phyloP scores from a whole-genome alignment of 2,329 filamentous ascomycete species.

The Ilyonectria robusta region DNA sequence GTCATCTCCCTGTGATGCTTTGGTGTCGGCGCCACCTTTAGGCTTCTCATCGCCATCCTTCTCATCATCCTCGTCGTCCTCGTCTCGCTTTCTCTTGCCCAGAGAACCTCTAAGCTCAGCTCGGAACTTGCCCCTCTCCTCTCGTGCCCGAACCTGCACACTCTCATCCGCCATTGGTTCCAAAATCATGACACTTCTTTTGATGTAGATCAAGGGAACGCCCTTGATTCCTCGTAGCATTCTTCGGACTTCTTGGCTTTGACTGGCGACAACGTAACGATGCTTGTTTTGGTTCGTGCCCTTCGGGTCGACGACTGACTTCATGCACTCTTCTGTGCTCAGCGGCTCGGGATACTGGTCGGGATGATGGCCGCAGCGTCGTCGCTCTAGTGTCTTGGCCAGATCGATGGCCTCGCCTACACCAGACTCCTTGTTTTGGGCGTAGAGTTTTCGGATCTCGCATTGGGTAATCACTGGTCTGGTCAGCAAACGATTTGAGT shows the following conservation, averaged over 20 bases:
- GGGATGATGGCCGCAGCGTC: slow-evolving; percentile 84
- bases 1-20: slow-evolving; percentile 36
- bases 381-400: slow-evolving; percentile 82
- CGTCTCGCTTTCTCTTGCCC: slow-evolving; percentile 67
- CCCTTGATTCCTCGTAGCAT: slow-evolving; percentile 77
- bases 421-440: slow-evolving; percentile 68
- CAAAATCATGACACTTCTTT: slow-evolving; percentile 79
- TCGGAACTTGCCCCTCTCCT: slow-evolving; percentile 83
- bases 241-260: slow-evolving; percentile 75
- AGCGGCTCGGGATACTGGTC: slow-evolving; percentile 80
- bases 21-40: slow-evolving; percentile 30
- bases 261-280: slow-evolving; percentile 83
- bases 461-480: slow-evolving; percentile 82
- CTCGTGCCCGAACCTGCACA: slow-evolving; percentile 72
- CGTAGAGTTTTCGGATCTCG: slow-evolving; percentile 84
- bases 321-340: slow-evolving; percentile 77
- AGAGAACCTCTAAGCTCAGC: slow-evolving; percentile 72
- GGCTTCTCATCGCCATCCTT: slow-evolving; percentile 40
- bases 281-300: slow-evolving; percentile 80
- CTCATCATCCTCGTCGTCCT: slow-evolving; percentile 54
- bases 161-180: slow-evolving; percentile 82
- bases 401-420: slow-evolving; percentile 75
- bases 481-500: slow-evolving; percentile 40
- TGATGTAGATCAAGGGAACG: slow-evolving; percentile 84
- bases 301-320: slow-evolving; percentile 85